A percentile compares a stretch with the other conserved stretches of the same genome.
Conservation (phyloP, 345 rosid genomes). For the Eucalyptus cladocalyx region DNA sequence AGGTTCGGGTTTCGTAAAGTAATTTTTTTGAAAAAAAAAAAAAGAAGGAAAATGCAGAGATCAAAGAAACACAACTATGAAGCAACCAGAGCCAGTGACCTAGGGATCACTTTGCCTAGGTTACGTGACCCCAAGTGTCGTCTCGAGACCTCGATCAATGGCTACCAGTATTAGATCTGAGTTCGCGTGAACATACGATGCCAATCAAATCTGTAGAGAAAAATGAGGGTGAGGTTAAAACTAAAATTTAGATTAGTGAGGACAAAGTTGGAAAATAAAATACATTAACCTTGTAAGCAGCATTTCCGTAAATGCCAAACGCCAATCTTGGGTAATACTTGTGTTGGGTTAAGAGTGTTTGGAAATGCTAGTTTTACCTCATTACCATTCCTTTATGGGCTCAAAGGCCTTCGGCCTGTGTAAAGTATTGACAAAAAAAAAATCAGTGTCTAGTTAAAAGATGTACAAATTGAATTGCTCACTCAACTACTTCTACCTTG, state of each 20-base stretch:
- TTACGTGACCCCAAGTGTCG: not conserved
- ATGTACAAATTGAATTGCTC: not conserved
- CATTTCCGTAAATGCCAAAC: not conserved
- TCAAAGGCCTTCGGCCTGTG: too few relatives aligned
- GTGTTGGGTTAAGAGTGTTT: too few relatives aligned
- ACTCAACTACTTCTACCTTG: not conserved
- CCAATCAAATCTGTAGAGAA: accelerated
- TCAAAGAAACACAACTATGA: not conserved
- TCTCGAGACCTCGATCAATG: not conserved
- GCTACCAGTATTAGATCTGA: not conserved
- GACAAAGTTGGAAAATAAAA: not conserved
- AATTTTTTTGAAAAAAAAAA: too few relatives aligned
- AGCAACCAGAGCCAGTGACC: not conserved
- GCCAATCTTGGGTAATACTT: too few relatives aligned
- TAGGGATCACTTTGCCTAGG: not conserved
- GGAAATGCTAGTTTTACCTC: too few relatives aligned
- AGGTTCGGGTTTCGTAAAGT: not conserved
- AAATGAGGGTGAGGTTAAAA: not conserved
- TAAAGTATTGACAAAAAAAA: too few relatives aligned
- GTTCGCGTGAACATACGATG: accelerated
- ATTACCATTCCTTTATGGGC: too few relatives aligned
- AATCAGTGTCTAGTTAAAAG: not conserved
- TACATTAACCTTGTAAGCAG: not conserved
- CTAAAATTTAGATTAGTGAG: not conserved
- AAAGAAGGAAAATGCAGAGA: accelerated